Evolutionary conservation across 345 rosid genomes (phyloP).

Genomic region (Cardamine occulta): DNA sequence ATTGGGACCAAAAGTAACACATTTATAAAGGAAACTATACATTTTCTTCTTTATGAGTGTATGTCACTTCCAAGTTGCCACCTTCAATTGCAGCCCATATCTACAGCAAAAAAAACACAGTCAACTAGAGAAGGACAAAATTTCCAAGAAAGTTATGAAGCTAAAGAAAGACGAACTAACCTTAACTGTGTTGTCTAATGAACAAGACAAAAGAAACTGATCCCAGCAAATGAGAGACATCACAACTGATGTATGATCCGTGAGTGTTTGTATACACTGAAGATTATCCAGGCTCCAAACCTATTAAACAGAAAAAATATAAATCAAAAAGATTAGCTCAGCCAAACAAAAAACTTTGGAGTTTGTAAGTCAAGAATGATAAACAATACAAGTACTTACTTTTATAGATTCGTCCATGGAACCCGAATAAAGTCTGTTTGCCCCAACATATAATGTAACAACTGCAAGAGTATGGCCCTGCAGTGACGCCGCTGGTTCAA

Average conservation of each 20-base stretch:
- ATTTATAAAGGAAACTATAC: slow-evolving; percentile 49
- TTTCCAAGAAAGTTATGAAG: not conserved
- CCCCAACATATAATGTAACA: slow-evolving; percentile 86
- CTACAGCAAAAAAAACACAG: slow-evolving; percentile 45
- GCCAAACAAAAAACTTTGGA: not conserved
- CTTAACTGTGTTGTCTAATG: slow-evolving; percentile 90
- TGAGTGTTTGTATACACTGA: slow-evolving; percentile 86
- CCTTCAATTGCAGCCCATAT: slow-evolving; percentile 92
- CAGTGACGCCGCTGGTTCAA: slow-evolving; percentile 88
- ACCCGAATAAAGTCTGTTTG: slow-evolving; percentile 90
- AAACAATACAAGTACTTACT: slow-evolving; percentile 48
- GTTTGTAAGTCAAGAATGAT: not conserved
- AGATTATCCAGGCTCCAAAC: slow-evolving; percentile 92
- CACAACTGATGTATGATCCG: slow-evolving; percentile 78
- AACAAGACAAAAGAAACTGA: slow-evolving; percentile 93
- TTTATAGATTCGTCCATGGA: slow-evolving; percentile 90
- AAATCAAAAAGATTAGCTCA: slow-evolving; percentile 22
- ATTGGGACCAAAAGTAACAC: not conserved
- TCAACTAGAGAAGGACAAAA: not conserved
- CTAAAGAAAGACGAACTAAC: slow-evolving; percentile 42
- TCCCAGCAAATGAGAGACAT: slow-evolving; percentile 99
- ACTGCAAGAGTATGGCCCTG: slow-evolving; percentile 74
- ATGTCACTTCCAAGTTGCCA: slow-evolving; percentile 90
- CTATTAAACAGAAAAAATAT: slow-evolving; percentile 40
- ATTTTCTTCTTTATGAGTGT: slow-evolving; percentile 87